Base-by-base conservation (phyloP, 805 yeast species). In the Metschnikowia cerradonensis region DNA sequence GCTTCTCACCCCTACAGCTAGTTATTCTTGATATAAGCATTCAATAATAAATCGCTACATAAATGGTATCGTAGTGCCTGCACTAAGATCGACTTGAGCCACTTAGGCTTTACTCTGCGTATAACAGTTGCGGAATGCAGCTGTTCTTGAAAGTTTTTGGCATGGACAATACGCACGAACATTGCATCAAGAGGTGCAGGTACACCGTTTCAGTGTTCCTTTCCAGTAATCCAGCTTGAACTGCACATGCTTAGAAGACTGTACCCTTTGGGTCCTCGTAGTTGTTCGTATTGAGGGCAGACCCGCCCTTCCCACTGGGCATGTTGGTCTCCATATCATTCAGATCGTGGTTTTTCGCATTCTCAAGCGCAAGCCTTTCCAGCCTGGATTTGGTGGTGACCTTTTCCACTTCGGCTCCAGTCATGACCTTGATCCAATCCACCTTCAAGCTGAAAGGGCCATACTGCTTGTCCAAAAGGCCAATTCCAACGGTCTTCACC, bases 401-500 rank as follows among this genome's bases (percentile, higher is more conserved):
- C 47, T 72, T 66, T 40, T 68, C 70, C 33, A 78, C 77, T 50
- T 77, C 81, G 1, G 71, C 73, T 14, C 85, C 86, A 7, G 81
- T 77, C 70, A 83, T 76, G 30, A 81, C 90, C 63, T 84, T 86
- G 51, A 88, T 76, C 79, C 86, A 83, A 58, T 86, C 94, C 39
- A 88, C 68, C 52, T 85, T 79, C 53, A 88, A 72, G 39, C 79
- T 75, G 65, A 75, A 88, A 2, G 91, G 90, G 0, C 96, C 96
- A 58, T 81, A 84, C 64, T 82, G 85, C 50, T 84, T 79, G 64
- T 89, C 96, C 45, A 86, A 75, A 40, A 88, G 77, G 7, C 96
- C 94, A 33, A 88, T 68, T 1, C 96, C 96, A 17, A 88, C 71
- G 3, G 91, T 84, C 59, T 83, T 82, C 47, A 88, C 80, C 55